Base-by-base conservation (phyloP, 1,284 basidiomycete genomes). In the Calocybe gambosa region DNA sequence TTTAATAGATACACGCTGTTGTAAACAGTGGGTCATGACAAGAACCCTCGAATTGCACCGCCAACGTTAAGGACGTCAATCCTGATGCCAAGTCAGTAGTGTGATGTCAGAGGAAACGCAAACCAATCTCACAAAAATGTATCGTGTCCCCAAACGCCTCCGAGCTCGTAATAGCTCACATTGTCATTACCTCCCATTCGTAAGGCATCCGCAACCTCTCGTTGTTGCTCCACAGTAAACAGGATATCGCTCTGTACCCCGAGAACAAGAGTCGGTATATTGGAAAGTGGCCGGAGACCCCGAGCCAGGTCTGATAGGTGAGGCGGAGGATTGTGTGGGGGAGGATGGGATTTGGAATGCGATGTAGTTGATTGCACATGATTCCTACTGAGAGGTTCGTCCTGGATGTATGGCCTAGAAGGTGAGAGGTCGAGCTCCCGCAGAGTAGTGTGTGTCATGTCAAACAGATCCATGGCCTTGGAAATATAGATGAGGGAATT, bases 381-480 rank as follows among this genome's bases (percentile, higher is more conserved):
- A 47, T 37, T 50, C 45, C 55, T 47, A 52, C 52, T 40, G 47
- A 43, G 43, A 12, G 21, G 36, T 7, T 18, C 20, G 20, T 39
- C 38, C 19, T 43, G 19, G 15, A 16, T 8, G 51, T 60, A 55
- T 46, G 60, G 55, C 20, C 59, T 60, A 19, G 63, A 54, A 29
- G 63, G 68, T 46, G 67, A 56, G 19, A 86, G 65, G 33, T 77
- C 73, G 16, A 98, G 76, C 34, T 82, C 78, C 33, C 75, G 65
- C 2, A 99, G 75, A 3, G 92, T 80, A 19, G 89, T 77, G 3
- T 75, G 73, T 0, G 92, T 93, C 82, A 99, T 87, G 69, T 98
- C 95, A 65, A 99, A 99, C 1, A 99, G 75, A 65, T 99, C 95
- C 95, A 99, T 99, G 15, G 96, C 95, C 70, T 99, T 99, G 16